Evolutionary conservation across 305 asterid genomes (phyloP), one percentile per base, ranked within the genome.

Genomic region (Fraxinus angustifolia): DNA sequence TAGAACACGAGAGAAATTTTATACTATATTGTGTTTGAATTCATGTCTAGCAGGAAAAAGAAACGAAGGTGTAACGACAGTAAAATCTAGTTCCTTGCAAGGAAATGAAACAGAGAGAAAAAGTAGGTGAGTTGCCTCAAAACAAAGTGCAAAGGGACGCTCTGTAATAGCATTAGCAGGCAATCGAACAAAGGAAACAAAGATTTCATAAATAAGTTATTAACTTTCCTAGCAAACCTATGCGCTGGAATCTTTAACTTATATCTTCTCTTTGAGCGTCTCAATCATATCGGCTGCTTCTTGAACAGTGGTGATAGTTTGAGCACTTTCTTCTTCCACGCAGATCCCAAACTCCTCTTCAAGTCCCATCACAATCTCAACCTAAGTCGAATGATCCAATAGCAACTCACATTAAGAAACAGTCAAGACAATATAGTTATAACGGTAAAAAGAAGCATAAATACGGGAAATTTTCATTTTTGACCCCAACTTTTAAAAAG

Each of bases 301-400:
- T 88, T 93, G 97, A 84, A 96, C 97, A 1, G 97, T 90, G 65
- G 88, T 42, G 79, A 96, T 96, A 45, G 84, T 87, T 91, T 94
- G 99, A 23, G 99, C 98, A 12, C 91, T 96, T 53, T 96, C 99
- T 84, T 96, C 93, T 86, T 96, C 98, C 70, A 96, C 99, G 0
- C 84, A 83, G 80, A 96, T 94, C 53, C 93, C 97, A 60, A 96
- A 96, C 84, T 88, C 98, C 90, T 96, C 99, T 88, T 96, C 99
- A 3, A 96, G 98, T 82, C 97, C 98, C 99, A 96, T 96, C 62
- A 96, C 98, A 79, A 96, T 96, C 94, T 96, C 99, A 84, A 96
- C 99, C 98, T 96, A 85, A 3, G 21, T 38, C 31, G 16, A 40
- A 23, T 23, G 74, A 11, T 6, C 12, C 17, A 16, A 35, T n/a